Conservation (phyloP, 2,329 filamentous ascomycete genomes). For the Malbranchea cinnamomea region DNA sequence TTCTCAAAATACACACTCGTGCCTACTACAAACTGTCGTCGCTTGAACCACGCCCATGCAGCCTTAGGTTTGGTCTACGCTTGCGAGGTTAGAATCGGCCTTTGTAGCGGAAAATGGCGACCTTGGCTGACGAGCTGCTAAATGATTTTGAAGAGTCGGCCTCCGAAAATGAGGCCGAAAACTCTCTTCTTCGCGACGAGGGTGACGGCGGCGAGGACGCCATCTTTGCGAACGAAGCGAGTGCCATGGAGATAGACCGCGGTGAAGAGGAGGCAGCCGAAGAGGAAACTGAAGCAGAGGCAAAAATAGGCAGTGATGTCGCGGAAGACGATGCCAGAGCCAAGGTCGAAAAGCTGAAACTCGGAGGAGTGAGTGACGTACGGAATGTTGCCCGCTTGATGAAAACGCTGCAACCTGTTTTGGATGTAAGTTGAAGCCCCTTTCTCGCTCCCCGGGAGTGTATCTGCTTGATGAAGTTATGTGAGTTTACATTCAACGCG, state of each 20-base stretch:
- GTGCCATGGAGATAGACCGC: conserved; percentile 45
- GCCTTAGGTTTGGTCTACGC: not conserved
- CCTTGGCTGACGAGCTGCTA: conserved; percentile 79
- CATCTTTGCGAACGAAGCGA: conserved; percentile 20
- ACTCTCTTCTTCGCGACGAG: too few relatives aligned
- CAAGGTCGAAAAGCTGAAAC: conserved; percentile 69
- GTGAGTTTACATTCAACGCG: conserved; percentile 48
- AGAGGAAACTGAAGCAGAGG: conserved; percentile 39
- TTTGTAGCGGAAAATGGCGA: conserved; percentile 50
- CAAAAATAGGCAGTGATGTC: too few relatives aligned
- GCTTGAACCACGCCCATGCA: too few relatives aligned
- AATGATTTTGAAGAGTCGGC: conserved; percentile 81
- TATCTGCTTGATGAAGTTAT: too few relatives aligned
- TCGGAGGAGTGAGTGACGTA: conserved; percentile 60
- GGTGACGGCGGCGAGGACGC: conserved; percentile 23
- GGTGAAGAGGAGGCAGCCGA: conserved; percentile 45
- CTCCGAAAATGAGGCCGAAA: conserved; percentile 54
- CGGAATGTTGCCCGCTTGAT: conserved; percentile 66
- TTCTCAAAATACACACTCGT: too few relatives aligned
- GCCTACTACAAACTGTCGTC: too few relatives aligned
- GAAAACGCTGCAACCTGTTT: conserved; percentile 63
- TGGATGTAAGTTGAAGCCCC: conserved; percentile 52
- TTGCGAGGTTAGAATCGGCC: not conserved
- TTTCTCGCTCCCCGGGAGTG: conserved; percentile 12
- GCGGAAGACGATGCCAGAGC: conserved; percentile 58